These are phyloP conservation scores for Helianthus tuberosus DNA, from an alignment of 129 eudicot genomes.

Conservation along the genomic window DNA sequence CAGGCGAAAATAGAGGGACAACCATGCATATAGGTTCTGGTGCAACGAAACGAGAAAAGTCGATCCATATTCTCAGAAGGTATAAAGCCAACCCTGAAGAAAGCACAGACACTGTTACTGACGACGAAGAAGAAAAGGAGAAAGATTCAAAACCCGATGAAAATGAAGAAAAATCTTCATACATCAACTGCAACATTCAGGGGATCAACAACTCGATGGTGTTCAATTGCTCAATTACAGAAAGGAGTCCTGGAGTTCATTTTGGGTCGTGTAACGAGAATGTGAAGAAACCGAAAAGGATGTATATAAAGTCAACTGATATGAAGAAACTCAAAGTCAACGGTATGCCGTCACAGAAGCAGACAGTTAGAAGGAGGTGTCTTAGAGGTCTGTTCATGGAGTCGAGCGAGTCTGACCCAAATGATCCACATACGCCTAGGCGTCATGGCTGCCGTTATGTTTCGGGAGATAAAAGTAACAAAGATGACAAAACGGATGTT, in stretches of 20 bases:
- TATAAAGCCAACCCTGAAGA: slow-evolving; percentile 60
- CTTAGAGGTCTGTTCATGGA: too few species aligned
- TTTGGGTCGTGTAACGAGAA: too few species aligned
- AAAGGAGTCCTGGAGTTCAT: too few species aligned
- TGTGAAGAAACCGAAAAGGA: too few species aligned
- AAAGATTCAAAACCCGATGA: slow-evolving; percentile 29
- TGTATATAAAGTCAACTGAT: too few species aligned
- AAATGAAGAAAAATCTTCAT: slow-evolving; percentile 37
- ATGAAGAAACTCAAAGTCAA: too few species aligned
- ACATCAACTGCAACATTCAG: slow-evolving; percentile 71
- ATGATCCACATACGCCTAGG: too few species aligned
- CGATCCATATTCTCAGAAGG: slow-evolving; percentile 58
- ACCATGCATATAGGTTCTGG: slow-evolving; percentile 61
- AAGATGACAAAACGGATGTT: slow-evolving; percentile 38
- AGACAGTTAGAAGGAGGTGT: too few species aligned
- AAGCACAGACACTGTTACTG: slow-evolving; percentile 45
- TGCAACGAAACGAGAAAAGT: slow-evolving; percentile 33
- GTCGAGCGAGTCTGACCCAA: too few species aligned
- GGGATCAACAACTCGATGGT: slow-evolving; percentile 69
- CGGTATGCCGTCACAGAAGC: too few species aligned
- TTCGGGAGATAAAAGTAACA: slow-evolving; percentile 37
- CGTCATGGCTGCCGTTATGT: slow-evolving; percentile 6
- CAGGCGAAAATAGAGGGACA: slow-evolving; percentile 83
- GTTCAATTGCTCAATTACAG: slow-evolving; percentile 22
- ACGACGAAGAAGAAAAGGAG: slow-evolving; percentile 51